Percentiles rank a stretch among this genome's conserved stretches.
Conservation (phyloP, 2,329 filamentous ascomycete species). For the Fonsecaea monophora region DNA sequence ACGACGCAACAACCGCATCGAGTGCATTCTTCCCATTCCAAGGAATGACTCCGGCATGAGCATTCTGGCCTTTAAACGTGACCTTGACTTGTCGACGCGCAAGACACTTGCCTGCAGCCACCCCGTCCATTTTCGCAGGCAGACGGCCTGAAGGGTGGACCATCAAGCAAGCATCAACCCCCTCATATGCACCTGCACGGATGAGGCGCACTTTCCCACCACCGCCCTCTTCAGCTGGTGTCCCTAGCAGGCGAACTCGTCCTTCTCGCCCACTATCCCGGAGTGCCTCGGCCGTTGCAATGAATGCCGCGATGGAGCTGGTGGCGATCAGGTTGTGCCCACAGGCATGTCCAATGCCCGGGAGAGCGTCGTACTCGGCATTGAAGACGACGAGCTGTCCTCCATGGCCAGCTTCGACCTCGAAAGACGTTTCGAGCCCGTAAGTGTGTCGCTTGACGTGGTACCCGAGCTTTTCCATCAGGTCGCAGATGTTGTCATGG, state of each 20-base stretch:
- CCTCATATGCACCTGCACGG: constrained; percentile 52
- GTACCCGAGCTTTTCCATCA: constrained; percentile 56
- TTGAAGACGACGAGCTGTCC: constrained; percentile 48
- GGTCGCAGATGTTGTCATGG: constrained; percentile 57
- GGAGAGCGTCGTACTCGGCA: constrained; percentile 54
- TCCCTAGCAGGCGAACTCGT: constrained; percentile 47
- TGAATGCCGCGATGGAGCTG: constrained; percentile 48
- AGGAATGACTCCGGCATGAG: constrained; percentile 64
- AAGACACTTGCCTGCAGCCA: constrained; percentile 43
- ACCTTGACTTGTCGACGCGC: constrained; percentile 46
- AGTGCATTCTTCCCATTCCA: constrained; percentile 67
- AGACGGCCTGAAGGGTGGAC: constrained; percentile 45
- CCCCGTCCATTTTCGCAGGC: constrained; percentile 27
- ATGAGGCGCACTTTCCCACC: constrained; percentile 53
- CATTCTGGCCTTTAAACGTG: constrained; percentile 59
- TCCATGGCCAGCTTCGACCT: constrained; percentile 53
- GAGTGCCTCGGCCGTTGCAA: constrained; percentile 45
- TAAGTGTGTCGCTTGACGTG: constrained; percentile 58
- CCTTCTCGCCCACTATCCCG: constrained; percentile 39
- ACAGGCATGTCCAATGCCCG: constrained; percentile 50
- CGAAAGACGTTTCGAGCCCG: constrained; percentile 61
- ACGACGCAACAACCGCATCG: constrained; percentile 61
- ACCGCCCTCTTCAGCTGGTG: constrained; percentile 49
- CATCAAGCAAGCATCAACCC: constrained; percentile 54
- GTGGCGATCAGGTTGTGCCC: constrained; percentile 52